phyloP scores from a whole-genome alignment of 768 basidiomycete genomes.

The Candolleomyces efflorescens region DNA sequence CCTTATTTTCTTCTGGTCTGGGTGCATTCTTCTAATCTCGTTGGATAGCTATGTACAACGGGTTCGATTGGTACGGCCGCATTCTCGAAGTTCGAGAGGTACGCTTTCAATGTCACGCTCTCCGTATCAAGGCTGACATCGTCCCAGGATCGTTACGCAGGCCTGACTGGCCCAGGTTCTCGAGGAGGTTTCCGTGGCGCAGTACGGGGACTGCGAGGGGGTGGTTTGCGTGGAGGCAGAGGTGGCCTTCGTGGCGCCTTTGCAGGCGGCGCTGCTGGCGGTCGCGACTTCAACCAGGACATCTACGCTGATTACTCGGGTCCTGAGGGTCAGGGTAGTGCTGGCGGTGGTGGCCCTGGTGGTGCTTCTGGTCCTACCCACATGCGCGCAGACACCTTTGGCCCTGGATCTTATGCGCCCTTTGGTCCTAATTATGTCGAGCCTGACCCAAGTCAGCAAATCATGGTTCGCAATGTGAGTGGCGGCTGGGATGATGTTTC shows the following conservation, averaged over 20 bases:
- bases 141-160: constrained; percentile 77
- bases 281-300: constrained; percentile 81
- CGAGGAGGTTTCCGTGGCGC: constrained; percentile 55
- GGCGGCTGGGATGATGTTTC: not conserved
- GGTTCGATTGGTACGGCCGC: constrained; percentile 96
- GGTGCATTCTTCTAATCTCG: constrained; percentile 3
- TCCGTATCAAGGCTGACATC: not conserved
- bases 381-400: not conserved
- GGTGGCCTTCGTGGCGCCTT: constrained; percentile 45
- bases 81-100: constrained; percentile 94
- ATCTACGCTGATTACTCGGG: constrained; percentile 92
- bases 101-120: constrained; percentile 14
- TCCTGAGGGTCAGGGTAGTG: constrained; percentile 53
- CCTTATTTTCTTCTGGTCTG: not conserved
- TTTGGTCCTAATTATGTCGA: constrained; percentile 34
- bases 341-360: constrained; percentile 24
- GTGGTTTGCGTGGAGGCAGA: constrained; percentile 45
- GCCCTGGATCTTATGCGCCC: not conserved
- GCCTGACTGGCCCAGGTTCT: constrained; percentile 63
- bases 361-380: constrained; percentile 18
- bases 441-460: constrained; percentile 91
- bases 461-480: constrained; percentile 97
- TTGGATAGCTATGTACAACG: constrained; percentile 84
- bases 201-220: constrained; percentile 37
- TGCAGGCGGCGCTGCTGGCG: constrained; percentile 35